These are phyloP conservation scores for Anthoceros angustus DNA, from an alignment of 225 moss, liverwort and hornwort species.

Conservation along the genomic window DNA sequence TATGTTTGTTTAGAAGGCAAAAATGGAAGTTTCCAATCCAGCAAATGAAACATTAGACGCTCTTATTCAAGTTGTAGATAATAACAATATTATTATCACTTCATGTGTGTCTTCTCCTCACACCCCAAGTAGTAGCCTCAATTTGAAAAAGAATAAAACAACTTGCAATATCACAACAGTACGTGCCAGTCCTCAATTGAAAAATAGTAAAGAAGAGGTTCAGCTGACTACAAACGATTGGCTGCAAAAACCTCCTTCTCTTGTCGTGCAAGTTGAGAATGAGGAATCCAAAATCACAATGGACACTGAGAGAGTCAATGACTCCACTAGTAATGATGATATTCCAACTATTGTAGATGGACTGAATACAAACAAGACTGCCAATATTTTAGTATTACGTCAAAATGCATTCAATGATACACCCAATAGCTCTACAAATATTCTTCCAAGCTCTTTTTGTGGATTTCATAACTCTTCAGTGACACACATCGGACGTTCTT, in stretches of 20 bases:
- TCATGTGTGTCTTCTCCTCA: background rate
- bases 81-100: background rate
- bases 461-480: background rate
- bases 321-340: background rate
- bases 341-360: background rate
- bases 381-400: background rate
- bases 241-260: background rate
- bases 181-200: background rate
- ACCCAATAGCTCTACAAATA: background rate
- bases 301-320: background rate
- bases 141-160: background rate
- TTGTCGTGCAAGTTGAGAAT: background rate
- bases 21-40: background rate
- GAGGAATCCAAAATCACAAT: background rate
- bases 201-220: background rate
- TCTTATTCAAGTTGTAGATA: slow-evolving; percentile 1
- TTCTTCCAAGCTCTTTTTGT: background rate
- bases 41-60: background rate
- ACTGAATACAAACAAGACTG: background rate
- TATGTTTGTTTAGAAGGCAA: no score
- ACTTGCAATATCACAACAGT: background rate
- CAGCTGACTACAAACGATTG: background rate
- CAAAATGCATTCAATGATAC: background rate
- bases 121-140: background rate
- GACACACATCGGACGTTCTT: background rate